Evolutionary conservation across 768 basidiomycete genomes (phyloP).

Genomic region (Gyrodon lividus): DNA sequence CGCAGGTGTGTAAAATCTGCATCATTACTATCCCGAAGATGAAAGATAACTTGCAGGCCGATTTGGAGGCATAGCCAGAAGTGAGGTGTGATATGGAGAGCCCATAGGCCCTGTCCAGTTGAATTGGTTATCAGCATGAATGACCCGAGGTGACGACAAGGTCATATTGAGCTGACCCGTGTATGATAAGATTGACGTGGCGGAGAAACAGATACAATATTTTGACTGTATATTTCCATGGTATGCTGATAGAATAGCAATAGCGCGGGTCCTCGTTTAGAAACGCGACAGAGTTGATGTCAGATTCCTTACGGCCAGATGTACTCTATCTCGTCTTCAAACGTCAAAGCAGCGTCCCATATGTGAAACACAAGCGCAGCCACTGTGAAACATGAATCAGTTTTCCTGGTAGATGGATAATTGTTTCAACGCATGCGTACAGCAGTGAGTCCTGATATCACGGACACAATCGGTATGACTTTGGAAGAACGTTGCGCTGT

Average conservation of each 20-base stretch:
- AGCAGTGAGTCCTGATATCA: not conserved
- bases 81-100: constrained; percentile 8
- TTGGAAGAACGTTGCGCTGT: not conserved
- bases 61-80: constrained; percentile 9
- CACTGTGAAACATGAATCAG: constrained; percentile 9
- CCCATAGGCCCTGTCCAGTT: not conserved
- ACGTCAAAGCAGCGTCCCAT: constrained; percentile 25
- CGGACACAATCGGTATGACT: not conserved
- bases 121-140: not conserved
- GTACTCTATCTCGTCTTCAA: constrained; percentile 23
- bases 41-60: constrained; percentile 18
- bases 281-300: not conserved
- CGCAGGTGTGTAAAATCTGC: constrained; percentile 11
- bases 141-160: not conserved
- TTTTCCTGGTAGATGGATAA: not conserved
- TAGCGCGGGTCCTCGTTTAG: not conserved
- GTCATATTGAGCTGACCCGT: not conserved
- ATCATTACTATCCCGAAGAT: constrained; percentile 14
- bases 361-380: constrained; percentile 22
- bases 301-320: constrained; percentile 26
- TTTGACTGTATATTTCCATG: constrained; percentile 13
- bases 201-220: constrained; percentile 17
- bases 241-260: constrained; percentile 9
- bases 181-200: not conserved
- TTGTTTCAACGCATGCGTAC: not conserved